Evolutionary conservation across 2,329 filamentous ascomycete genomes (phyloP).

Genomic region (Trematosphaeria pertusa): DNA sequence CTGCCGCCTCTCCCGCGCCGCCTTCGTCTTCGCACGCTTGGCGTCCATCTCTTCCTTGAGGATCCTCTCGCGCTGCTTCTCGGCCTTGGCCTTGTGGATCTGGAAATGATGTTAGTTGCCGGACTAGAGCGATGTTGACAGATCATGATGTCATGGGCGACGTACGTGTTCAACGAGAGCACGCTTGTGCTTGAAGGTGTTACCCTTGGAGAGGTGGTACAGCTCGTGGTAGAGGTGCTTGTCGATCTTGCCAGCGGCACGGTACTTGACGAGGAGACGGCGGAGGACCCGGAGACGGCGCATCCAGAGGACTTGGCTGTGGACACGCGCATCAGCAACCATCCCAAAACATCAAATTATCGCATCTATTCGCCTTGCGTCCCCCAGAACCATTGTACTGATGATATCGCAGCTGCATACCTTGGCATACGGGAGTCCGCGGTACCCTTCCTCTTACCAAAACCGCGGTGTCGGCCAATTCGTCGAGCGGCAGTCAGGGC

Average conservation of each 20-base stretch:
- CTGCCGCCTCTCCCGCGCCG: slow-evolving; percentile 96
- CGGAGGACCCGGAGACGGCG: slow-evolving; percentile 98
- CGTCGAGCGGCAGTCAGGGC: slow-evolving; percentile 93
- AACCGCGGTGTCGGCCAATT: slow-evolving; percentile 97
- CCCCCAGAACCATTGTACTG: slow-evolving; percentile 16
- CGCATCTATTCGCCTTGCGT: slow-evolving; percentile 9
- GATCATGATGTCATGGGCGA: slow-evolving; percentile 53
- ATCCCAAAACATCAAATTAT: slow-evolving; percentile 19
- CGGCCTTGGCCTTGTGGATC: slow-evolving; percentile 99
- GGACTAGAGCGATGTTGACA: slow-evolving; percentile 23
- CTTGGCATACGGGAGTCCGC: slow-evolving; percentile 98
- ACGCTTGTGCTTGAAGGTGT: slow-evolving; percentile 99
- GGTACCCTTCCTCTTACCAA: slow-evolving; percentile 99
- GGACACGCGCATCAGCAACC: slow-evolving; percentile 43
- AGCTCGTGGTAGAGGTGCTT: slow-evolving; percentile 99
- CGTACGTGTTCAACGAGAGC: slow-evolving; percentile 99
- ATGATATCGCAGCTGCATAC: slow-evolving; percentile 62
- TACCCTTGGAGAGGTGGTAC: slow-evolving; percentile 99
- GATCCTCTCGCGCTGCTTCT: slow-evolving; percentile 94
- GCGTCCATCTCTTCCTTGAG: slow-evolving; percentile 99
- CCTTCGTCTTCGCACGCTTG: slow-evolving; percentile 99
- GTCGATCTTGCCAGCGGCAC: slow-evolving; percentile 99
- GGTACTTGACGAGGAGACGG: slow-evolving; percentile 99
- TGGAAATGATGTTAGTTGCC: slow-evolving; percentile 54
- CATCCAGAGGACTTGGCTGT: slow-evolving; percentile 98